These are phyloP conservation scores for Euphorbia peplus DNA, from an alignment of 345 rosid genomes.

Conservation along the genomic window DNA sequence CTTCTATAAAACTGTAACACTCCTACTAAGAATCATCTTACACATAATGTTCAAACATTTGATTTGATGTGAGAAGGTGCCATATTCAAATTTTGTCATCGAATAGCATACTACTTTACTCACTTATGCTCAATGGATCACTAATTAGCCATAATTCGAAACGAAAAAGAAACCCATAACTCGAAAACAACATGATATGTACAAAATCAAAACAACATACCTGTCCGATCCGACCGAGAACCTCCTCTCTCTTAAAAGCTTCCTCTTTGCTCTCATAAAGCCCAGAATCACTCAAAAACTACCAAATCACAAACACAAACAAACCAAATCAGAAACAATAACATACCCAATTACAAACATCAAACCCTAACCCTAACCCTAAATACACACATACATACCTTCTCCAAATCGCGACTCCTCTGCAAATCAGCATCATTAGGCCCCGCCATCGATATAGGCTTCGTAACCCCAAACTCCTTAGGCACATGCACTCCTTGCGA, in stretches of 20 bases:
- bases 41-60: neutral
- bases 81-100: neutral
- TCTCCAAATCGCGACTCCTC: conserved; percentile 60
- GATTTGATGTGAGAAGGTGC: neutral
- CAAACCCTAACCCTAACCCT: neutral
- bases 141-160: neutral
- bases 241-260: conserved; percentile 63
- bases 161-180: neutral
- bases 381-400: conserved; percentile 37
- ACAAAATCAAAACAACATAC: conserved; percentile 14
- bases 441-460: conserved; percentile 76
- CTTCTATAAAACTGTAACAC: too few relatives aligned
- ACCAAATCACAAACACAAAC: neutral
- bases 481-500: conserved; percentile 42
- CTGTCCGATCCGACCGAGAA: conserved; percentile 61
- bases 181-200: neutral
- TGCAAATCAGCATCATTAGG: conserved; percentile 70
- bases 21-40: too few relatives aligned
- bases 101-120: neutral
- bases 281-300: conserved; percentile 69
- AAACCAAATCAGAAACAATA: neutral
- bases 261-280: conserved; percentile 80
- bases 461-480: conserved; percentile 60
- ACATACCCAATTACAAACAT: conserved; percentile 5
- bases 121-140: neutral